Percentiles rank a stretch among this genome's conserved stretches.
phyloP scores from a whole-genome alignment of 2,329 filamentous ascomycete species.

The Alternaria infectoria region DNA sequence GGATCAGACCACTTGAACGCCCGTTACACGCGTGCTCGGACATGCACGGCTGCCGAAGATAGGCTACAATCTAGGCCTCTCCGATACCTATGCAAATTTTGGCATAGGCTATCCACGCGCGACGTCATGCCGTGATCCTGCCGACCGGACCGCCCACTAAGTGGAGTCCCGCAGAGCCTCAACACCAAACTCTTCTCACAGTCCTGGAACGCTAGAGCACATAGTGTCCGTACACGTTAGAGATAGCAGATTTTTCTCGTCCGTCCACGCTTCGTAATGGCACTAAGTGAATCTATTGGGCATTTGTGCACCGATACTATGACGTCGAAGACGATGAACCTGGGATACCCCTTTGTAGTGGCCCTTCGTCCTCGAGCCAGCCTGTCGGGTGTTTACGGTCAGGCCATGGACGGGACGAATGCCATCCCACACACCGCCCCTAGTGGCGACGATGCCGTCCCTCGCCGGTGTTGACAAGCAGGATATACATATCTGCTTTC shows the following conservation, averaged over 20 bases:
- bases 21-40: constrained; percentile 6
- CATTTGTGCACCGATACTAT: neutral
- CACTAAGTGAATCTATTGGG: neutral
- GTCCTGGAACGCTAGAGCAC: constrained; percentile 13
- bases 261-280: neutral
- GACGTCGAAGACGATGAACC: constrained; percentile 5
- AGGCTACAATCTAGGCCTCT: neutral
- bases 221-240: constrained; percentile 11
- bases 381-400: constrained; percentile 16
- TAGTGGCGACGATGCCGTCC: constrained; percentile 8
- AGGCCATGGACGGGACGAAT: constrained; percentile 1
- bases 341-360: neutral
- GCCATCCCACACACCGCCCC: constrained; percentile 3
- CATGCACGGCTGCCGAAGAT: constrained; percentile 3
- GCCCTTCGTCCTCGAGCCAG: neutral
- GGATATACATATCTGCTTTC: neutral
- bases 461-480: constrained; percentile 1
- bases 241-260: constrained; percentile 10
- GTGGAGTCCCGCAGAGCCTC: constrained; percentile 30
- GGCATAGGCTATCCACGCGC: constrained; percentile 8
- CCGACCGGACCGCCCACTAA: constrained; percentile 12
- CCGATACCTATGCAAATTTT: constrained; percentile 3
- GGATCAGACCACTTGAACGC: constrained; percentile 5
- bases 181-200: constrained; percentile 19
- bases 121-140: constrained; percentile 13